phyloP scores from a whole-genome alignment of 306 rosid species.

The Prunus fruticosa region DNA sequence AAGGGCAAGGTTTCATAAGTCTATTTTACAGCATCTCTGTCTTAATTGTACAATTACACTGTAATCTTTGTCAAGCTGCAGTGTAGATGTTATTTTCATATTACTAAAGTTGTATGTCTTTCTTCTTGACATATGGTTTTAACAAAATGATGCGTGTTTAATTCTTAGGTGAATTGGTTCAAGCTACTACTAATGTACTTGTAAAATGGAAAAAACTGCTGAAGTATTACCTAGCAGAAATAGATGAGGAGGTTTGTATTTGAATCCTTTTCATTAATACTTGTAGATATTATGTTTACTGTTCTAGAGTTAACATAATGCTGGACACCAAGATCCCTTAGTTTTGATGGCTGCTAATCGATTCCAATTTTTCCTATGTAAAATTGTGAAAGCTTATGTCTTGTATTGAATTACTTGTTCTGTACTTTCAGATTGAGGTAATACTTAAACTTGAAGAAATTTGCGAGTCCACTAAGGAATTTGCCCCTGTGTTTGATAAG shows the following conservation, averaged over 20 bases:
- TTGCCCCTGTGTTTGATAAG: constrained; percentile 62
- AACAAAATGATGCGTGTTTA: constrained; percentile 1
- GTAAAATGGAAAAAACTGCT: constrained; percentile 70
- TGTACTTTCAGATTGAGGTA: constrained; percentile 71
- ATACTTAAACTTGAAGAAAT: constrained; percentile 90
- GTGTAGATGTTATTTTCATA: neutral
- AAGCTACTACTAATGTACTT: constrained; percentile 47
- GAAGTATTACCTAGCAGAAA: constrained; percentile 63
- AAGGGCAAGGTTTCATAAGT: neutral
- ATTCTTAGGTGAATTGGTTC: constrained; percentile 57
- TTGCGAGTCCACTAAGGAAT: constrained; percentile 88
- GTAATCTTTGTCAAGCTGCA: neutral
- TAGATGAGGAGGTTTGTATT: constrained; percentile 83
- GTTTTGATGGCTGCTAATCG: neutral
- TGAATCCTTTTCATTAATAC: neutral
- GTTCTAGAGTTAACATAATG: neutral
- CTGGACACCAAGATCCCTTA: neutral
- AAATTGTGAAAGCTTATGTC: neutral
- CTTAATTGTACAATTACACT: constrained; percentile 1
- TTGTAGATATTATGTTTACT: neutral
- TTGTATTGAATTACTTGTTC: neutral
- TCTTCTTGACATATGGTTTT: neutral
- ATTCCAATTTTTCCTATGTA: neutral
- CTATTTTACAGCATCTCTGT: neutral
- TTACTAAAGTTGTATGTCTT: neutral